These are phyloP conservation scores for Mycena chlorophos DNA, from an alignment of 768 basidiomycete genomes.

Conservation along the genomic window DNA sequence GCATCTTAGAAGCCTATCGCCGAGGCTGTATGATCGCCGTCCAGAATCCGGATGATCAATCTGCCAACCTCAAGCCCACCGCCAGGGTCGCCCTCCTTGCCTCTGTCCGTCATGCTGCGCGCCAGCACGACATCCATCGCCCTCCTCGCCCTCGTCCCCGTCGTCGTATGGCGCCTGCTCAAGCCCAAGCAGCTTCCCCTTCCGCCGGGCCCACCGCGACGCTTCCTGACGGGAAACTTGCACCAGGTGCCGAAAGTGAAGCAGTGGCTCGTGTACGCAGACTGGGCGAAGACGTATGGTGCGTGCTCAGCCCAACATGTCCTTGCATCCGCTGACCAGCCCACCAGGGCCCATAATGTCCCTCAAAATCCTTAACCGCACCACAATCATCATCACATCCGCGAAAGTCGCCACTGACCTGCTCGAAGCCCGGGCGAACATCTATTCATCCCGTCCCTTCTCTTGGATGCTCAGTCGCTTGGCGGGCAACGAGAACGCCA, in stretches of 20 bases:
- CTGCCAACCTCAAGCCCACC: too few species aligned
- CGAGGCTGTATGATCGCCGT: too few species aligned
- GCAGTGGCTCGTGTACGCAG: conserved; percentile 22
- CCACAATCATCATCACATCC: conserved; percentile 50
- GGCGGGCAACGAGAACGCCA: conserved; percentile 29
- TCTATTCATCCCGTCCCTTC: conserved; percentile 51
- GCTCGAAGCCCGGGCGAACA: conserved; percentile 45
- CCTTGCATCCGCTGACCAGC: not conserved
- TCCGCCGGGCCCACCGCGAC: conserved; percentile 31
- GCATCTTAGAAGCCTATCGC: too few species aligned
- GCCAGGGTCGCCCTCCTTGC: too few species aligned
- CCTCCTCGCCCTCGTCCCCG: not conserved
- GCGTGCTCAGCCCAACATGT: not conserved
- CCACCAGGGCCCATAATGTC: conserved; percentile 42
- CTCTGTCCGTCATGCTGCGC: not conserved
- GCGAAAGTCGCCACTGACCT: conserved; percentile 44
- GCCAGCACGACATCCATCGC: not conserved
- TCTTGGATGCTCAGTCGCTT: conserved; percentile 34
- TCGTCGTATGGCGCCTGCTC: not conserved
- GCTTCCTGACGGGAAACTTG: conserved; percentile 27
- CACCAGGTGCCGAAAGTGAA: conserved; percentile 26
- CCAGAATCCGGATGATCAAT: too few species aligned
- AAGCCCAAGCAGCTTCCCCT: conserved; percentile 7
- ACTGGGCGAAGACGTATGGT: conserved; percentile 25
- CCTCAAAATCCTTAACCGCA: conserved; percentile 35